Base-by-base conservation (phyloP, 1,284 basidiomycete species). In the Fomitiporia mediterranea region DNA sequence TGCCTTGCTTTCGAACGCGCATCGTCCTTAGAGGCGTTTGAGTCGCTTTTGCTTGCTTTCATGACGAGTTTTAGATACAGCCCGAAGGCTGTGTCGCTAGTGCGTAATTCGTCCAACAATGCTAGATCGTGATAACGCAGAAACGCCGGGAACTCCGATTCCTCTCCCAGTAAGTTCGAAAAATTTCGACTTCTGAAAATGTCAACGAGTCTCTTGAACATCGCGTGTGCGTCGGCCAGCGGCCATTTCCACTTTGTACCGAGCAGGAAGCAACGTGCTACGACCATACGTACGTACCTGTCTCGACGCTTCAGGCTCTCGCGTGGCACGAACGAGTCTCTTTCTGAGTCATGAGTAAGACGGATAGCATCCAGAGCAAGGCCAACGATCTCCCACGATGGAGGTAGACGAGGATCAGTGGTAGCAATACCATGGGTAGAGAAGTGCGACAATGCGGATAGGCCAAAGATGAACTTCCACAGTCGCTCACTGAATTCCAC, bases 131-230 rank as follows among this genome's bases (percentile, higher is more conserved):
- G 78, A 15, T 83, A 66, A 17, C 80, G 74, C 55, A 98, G 76
- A 68, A 96, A 97, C 2, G 74, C 70, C 1, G 94, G 90, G 64
- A 89, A 94, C 60, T 91, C 89, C 50, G 83, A 74, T 19, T 63
- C 66, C 66, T 98, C 94, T 15, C 83, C 82, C 0, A 81, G 77
- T 30, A 98, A 76, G 67, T 93, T 90, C 13, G 83, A 78, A 58
- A 94, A 91, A 53, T 84, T 83, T 25, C 95, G 84, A 47, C 81
- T 84, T 60, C 86, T 83, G 71, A 98, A 94, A 21, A 95, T 81
- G 39, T 84, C 80, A 37, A 83, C 82, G 0, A 97, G 75, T 35
- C 82, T 78, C 46, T 80, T 80, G 56, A 94, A 79, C 64, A 94
- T 72, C 23, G 57, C 65, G 3, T 80, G 78, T 0, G 83, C 79